Evolutionary conservation across 805 yeast genomes (phyloP), one percentile per base, ranked within the genome.

Genomic region (Cyberlindnera maclurae): DNA sequence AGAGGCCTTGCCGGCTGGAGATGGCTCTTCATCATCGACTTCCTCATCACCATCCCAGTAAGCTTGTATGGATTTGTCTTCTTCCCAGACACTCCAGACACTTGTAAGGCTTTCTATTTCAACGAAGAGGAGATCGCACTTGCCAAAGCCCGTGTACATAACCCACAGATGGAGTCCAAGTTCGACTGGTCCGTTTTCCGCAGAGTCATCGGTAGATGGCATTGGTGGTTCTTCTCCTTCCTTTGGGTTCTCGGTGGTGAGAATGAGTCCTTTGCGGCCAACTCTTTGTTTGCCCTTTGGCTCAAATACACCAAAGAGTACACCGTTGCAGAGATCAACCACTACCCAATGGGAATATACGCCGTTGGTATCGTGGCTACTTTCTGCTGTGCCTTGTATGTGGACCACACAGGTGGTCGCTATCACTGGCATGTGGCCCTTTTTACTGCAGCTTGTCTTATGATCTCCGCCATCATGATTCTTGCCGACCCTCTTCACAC

Each of bases 11-110:
- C 67, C 4, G 83, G 84, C 7, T 77, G 82, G 82, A 66, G 79
- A 55, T 77, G 83, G 83, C 54, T 77, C n/a, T 79, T 76, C 51
- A 72, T 79, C 33, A 73, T 78, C 44, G 82, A 78, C 56, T 77
- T 75, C 46, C 49, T 73, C 26, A 65, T 77, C 33, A 76, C 83
- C 1, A 50, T 77, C 3, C 82, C 82, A 2, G 70, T 78, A 39
- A 71, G 73, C 4, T 28, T 76, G 4, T 75, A 70, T 45, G 83
- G 85, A 1, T 64, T 73, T 29, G 34, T 79, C 3, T 70, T 69
- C 39, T 75, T 78, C 53, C 85, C 85, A 11, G 82, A 77, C 50
- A 62, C 67, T 3, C 80, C 81, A 10, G 72, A 67, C n/a, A 54
- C 68, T 17, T 67, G 75, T 49, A 44, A 44, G 43, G 58, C 56